A percentile compares a stretch with the other conserved stretches of the same genome.
These are phyloP conservation scores for Cicer judaicum DNA, from an alignment of 306 rosid species.

Conservation along the genomic window DNA sequence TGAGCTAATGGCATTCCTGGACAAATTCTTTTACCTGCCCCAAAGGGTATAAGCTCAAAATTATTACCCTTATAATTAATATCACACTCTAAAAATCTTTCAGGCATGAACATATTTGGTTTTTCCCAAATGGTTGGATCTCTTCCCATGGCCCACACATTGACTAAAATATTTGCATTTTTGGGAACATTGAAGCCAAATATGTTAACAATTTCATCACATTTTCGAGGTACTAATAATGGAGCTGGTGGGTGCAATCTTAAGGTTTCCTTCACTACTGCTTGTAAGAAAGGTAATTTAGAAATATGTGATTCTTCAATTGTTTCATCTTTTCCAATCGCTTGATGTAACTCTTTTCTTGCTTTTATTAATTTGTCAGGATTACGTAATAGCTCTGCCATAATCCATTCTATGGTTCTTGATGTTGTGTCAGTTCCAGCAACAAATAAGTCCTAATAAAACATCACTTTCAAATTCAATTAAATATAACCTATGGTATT, in stretches of 20 bases:
- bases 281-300: not conserved
- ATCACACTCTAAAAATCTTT: not conserved
- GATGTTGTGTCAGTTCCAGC: not conserved
- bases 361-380: conserved; percentile 3
- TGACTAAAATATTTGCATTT: not conserved
- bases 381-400: not conserved
- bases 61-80: not conserved
- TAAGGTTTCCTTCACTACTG: not conserved
- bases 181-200: not conserved
- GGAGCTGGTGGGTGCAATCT: not conserved
- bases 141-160: conserved; percentile 6
- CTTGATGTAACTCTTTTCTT: not conserved
- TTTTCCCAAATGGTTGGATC: not conserved
- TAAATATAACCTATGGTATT: not conserved
- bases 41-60: not conserved
- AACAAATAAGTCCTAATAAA: not conserved
- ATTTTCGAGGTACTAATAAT: not conserved
- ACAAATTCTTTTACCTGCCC: not conserved
- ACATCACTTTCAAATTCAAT: not conserved
- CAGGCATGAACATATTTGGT: not conserved
- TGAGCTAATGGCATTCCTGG: not conserved
- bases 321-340: not conserved
- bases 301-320: conserved; percentile 10
- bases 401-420: not conserved
- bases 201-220: not conserved